Evolutionary conservation across 2,329 filamentous ascomycete genomes (phyloP).

Genomic region (Cladosporium colombiae): DNA sequence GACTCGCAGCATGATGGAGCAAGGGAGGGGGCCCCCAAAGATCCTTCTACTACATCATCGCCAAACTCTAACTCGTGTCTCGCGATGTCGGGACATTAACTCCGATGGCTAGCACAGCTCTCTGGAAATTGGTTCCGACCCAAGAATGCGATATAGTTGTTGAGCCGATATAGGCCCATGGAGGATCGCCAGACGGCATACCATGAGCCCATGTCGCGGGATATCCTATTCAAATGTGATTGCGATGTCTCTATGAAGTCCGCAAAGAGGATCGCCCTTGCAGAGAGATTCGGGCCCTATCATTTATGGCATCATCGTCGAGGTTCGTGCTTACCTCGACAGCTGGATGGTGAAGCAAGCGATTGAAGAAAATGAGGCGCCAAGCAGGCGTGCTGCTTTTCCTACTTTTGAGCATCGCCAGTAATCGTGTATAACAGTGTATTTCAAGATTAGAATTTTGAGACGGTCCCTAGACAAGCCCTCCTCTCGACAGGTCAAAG

Average conservation of each 20-base stretch:
- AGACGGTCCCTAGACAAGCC: neutral
- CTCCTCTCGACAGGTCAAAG: neutral
- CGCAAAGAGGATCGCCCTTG: neutral
- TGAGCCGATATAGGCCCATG: neutral
- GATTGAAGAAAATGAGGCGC: conserved; percentile 22
- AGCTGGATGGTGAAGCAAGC: conserved; percentile 26
- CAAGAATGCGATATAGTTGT: neutral
- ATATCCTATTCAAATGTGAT: neutral
- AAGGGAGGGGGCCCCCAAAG: neutral
- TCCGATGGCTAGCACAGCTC: neutral
- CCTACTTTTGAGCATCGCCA: conserved; percentile 4
- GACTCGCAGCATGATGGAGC: neutral
- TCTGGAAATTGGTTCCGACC: neutral
- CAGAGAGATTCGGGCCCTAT: neutral
- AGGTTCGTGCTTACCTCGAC: conserved; percentile 30
- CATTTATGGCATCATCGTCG: conserved; percentile 29
- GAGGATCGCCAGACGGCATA: neutral
- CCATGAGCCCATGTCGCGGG: neutral
- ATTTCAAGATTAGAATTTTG: neutral
- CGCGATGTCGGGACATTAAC: neutral
- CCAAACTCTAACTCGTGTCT: neutral
- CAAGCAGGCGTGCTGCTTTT: conserved; percentile 22
- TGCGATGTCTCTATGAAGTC: neutral
- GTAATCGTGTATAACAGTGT: neutral
- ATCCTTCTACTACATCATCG: neutral